These are phyloP conservation scores for Prunus mongolica DNA, from an alignment of 306 rosid genomes.

Conservation along the genomic window DNA sequence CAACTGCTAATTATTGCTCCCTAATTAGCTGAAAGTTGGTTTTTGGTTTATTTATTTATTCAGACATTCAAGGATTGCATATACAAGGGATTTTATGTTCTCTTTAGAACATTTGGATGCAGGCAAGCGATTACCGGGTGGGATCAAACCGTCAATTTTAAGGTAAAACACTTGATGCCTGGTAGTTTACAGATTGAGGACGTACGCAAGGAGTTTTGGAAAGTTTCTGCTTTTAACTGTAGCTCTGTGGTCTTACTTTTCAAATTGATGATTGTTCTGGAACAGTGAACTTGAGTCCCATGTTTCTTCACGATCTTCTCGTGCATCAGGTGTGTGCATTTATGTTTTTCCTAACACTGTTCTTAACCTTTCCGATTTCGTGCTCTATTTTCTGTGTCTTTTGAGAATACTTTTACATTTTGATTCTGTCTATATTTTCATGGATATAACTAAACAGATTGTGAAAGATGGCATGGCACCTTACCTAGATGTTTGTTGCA, in stretches of 20 bases:
- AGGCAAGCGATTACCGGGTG: conserved; percentile 17
- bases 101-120: conserved; percentile 25
- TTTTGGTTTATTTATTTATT: background rate
- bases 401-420: background rate
- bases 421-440: background rate
- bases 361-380: background rate
- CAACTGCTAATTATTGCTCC: background rate
- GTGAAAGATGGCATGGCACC: conserved; percentile 6
- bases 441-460: conserved; percentile 10
- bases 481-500: conserved; percentile 5
- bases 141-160: conserved; percentile 15
- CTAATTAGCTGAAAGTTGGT: background rate
- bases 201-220: background rate
- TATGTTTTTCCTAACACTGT: background rate
- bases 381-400: background rate
- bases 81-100: conserved; percentile 41
- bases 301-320: conserved; percentile 13
- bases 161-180: conserved; percentile 11
- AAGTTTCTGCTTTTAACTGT: background rate
- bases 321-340: conserved; percentile 30
- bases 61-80: conserved; percentile 40
- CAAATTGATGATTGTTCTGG: conserved; percentile 21
- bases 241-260: background rate
- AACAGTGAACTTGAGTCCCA: conserved; percentile 29
- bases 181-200: background rate